Conservation (phyloP, 1,284 basidiomycete species). For the Singerocomus inundabilis region DNA sequence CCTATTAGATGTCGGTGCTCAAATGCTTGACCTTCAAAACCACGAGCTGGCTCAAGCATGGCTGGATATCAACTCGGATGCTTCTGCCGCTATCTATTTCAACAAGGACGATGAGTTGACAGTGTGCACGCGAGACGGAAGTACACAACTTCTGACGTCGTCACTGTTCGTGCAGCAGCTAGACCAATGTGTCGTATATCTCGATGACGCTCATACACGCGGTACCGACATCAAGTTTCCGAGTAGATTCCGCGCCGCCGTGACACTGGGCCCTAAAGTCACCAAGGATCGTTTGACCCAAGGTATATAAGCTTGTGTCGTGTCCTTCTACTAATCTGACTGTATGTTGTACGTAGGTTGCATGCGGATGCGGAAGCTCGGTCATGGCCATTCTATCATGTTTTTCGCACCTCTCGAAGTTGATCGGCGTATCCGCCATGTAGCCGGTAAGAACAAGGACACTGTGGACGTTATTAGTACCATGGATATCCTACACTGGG, state of each 20-base stretch:
- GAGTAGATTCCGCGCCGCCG: slow-evolving; percentile 40
- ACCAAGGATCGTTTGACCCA: slow-evolving; percentile 52
- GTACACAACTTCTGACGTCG: slow-evolving; percentile 35
- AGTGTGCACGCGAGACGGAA: slow-evolving; percentile 39
- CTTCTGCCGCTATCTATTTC: slow-evolving; percentile 46
- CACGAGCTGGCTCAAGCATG: slow-evolving; percentile 38
- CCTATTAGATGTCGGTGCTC: slow-evolving; percentile 53
- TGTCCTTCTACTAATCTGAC: neutral
- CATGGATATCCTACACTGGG: slow-evolving; percentile 42
- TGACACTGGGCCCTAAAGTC: slow-evolving; percentile 50
- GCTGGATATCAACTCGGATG: slow-evolving; percentile 29
- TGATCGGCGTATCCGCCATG: slow-evolving; percentile 27
- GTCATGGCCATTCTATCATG: slow-evolving; percentile 44
- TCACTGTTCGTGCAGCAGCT: neutral
- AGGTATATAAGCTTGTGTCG: slow-evolving; percentile 37
- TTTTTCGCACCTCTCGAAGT: slow-evolving; percentile 48
- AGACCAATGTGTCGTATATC: neutral
- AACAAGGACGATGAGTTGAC: slow-evolving; percentile 40
- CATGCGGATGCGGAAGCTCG: slow-evolving; percentile 49
- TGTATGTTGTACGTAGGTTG: slow-evolving; percentile 31
- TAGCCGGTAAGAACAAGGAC: slow-evolving; percentile 2
- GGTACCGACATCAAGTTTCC: slow-evolving; percentile 55
- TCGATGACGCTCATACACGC: slow-evolving; percentile 55
- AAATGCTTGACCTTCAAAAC: slow-evolving; percentile 49
- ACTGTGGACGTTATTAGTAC: slow-evolving; percentile 16